Evolutionary conservation across 75 land plant genomes (phyloP).

Genomic region (Pinus taeda): DNA sequence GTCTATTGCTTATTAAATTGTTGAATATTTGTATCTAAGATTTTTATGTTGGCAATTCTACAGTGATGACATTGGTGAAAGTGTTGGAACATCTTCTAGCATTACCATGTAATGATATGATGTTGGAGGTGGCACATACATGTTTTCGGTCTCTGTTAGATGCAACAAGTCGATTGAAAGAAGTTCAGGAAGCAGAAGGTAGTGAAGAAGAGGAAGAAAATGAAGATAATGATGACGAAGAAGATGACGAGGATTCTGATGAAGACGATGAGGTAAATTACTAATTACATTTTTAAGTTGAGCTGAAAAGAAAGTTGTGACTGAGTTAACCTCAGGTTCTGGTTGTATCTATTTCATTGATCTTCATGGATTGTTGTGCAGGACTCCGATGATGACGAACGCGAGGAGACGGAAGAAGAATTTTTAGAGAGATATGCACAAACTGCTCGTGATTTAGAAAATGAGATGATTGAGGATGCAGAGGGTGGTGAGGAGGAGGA

Average conservation of each 20-base stretch:
- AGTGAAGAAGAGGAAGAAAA: conserved; percentile 36
- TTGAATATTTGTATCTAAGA: background rate
- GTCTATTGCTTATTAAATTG: background rate
- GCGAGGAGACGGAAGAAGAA: conserved; percentile 83
- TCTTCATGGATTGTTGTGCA: conserved; percentile 10
- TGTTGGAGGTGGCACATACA: conserved; percentile 19
- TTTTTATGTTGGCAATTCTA: background rate
- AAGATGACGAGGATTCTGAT: conserved; percentile 29
- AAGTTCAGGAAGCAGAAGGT: conserved; percentile 51
- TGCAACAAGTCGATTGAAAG: conserved; percentile 49
- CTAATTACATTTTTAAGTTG: conserved; percentile 2
- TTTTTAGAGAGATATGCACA: conserved; percentile 78
- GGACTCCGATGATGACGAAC: conserved; percentile 75
- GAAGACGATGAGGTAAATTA: conserved; percentile 30
- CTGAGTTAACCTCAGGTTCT: background rate
- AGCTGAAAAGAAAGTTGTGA: background rate
- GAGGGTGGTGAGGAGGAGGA: conserved; percentile 68
- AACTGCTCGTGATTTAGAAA: conserved; percentile 61
- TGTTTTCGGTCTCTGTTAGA: conserved; percentile 62
- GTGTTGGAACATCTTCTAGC: conserved; percentile 32
- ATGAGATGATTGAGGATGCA: conserved; percentile 47
- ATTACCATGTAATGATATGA: conserved; percentile 1
- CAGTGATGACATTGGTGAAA: conserved; percentile 49
- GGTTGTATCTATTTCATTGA: background rate
- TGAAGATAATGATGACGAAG: conserved; percentile 31